A percentile compares a stretch with the other conserved stretches of the same genome.
phyloP scores from a whole-genome alignment of 1,284 basidiomycete species.

The Vanrija sp. region DNA sequence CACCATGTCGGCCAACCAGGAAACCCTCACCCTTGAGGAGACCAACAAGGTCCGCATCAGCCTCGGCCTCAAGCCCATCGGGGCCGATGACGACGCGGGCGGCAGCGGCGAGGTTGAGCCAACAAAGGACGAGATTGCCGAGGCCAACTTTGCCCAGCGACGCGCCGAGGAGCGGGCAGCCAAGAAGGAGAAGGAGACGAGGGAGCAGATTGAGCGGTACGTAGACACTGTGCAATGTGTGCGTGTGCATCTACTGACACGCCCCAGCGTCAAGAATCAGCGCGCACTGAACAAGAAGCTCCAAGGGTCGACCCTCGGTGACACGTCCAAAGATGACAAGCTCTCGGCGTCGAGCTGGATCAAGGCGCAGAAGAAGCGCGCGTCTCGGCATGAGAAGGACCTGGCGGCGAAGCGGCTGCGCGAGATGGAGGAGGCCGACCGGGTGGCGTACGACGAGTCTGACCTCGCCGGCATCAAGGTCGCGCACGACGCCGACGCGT shows the following conservation, averaged over 20 bases:
- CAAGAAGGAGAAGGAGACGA: conserved; percentile 68
- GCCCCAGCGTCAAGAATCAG: conserved; percentile 16
- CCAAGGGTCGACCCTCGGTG: conserved; percentile 84
- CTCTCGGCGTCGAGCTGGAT: conserved; percentile 71
- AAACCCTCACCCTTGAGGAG: conserved; percentile 84
- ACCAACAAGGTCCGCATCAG: conserved; percentile 95
- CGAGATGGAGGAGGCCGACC: conserved; percentile 77
- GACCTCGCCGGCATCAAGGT: conserved; percentile 93
- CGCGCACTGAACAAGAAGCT: conserved; percentile 79
- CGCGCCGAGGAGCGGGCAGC: conserved; percentile 67
- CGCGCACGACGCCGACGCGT: conserved; percentile 84
- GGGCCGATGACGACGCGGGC: conserved; percentile 56
- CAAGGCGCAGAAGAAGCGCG: conserved; percentile 79
- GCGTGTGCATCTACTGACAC: neutral
- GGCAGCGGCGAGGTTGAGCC: conserved; percentile 49
- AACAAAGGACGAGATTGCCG: conserved; percentile 65
- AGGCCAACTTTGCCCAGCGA: conserved; percentile 73
- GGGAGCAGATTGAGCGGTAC: conserved; percentile 83
- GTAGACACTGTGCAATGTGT: conserved; percentile 46
- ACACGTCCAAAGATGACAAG: conserved; percentile 64
- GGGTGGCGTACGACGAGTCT: conserved; percentile 67
- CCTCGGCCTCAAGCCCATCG: conserved; percentile 89
- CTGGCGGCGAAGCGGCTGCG: conserved; percentile 65
- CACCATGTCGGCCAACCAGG: conserved; percentile 24
- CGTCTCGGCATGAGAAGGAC: conserved; percentile 77